Evolutionary conservation across 1,284 basidiomycete species (phyloP).

Genomic region (Melampsora larici-populina): DNA sequence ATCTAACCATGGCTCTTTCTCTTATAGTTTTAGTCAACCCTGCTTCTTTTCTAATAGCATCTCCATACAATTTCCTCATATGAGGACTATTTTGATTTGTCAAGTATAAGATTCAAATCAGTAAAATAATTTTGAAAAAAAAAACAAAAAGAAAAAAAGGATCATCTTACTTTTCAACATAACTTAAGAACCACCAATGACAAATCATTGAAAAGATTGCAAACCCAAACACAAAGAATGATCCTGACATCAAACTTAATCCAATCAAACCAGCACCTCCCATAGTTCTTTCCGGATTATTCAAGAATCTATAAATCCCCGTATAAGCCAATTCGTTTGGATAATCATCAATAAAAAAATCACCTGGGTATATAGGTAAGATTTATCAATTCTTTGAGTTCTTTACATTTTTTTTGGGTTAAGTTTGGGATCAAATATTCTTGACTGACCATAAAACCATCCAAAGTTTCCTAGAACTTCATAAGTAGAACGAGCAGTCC

Average conservation of each 20-base stretch:
- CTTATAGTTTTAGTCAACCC: slow-evolving; percentile 96
- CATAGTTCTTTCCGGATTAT: slow-evolving; percentile 86
- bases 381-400: slow-evolving; percentile 46
- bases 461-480: slow-evolving; percentile 91
- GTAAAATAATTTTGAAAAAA: background rate
- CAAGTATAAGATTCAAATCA: slow-evolving; percentile 3
- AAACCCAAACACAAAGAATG: slow-evolving; percentile 76
- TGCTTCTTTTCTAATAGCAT: slow-evolving; percentile 85
- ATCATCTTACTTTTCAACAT: slow-evolving; percentile 48
- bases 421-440: background rate
- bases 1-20: slow-evolving; percentile 43
- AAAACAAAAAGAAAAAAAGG: slow-evolving; percentile 57
- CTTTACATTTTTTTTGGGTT: background rate
- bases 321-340: slow-evolving; percentile 88
- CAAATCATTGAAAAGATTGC: slow-evolving; percentile 74
- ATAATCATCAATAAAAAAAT: slow-evolving; percentile 91
- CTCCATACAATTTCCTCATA: slow-evolving; percentile 92
- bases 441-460: slow-evolving; percentile 76
- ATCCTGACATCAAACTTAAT: slow-evolving; percentile 81
- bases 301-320: slow-evolving; percentile 77
- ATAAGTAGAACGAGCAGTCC: slow-evolving; percentile 84
- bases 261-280: slow-evolving; percentile 94
- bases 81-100: slow-evolving; percentile 69
- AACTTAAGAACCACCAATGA: slow-evolving; percentile 55
- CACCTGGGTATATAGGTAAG: slow-evolving; percentile 53